These are phyloP conservation scores for Steccherinum ochraceum DNA, from an alignment of 768 basidiomycete species.

Conservation along the genomic window DNA sequence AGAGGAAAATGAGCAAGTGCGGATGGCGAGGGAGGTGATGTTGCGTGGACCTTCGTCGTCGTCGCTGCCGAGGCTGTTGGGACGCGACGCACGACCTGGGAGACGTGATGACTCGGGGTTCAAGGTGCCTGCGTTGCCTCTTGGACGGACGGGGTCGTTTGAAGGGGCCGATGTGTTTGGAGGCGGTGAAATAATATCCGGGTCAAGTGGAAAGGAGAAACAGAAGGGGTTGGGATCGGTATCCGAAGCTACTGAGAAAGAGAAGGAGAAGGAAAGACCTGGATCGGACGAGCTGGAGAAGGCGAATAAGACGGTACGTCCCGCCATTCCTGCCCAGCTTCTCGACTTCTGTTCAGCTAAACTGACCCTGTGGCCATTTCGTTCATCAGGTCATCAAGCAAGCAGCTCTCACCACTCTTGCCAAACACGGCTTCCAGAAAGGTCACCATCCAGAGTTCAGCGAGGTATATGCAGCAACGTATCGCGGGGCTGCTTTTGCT, in stretches of 20 bases:
- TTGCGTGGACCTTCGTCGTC: slow-evolving; percentile 22
- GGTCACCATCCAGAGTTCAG: slow-evolving; percentile 34
- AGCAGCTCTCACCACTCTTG: slow-evolving; percentile 27
- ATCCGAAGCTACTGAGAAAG: background rate
- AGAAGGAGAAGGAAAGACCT: slow-evolving; percentile 15
- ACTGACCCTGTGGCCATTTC: too few relatives aligned
- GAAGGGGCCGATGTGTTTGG: slow-evolving; percentile 12
- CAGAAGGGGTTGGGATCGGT: background rate
- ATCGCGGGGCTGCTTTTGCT: slow-evolving; percentile 34
- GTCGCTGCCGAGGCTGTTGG: slow-evolving; percentile 5
- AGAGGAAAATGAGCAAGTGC: slow-evolving; percentile 26
- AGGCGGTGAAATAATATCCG: slow-evolving; percentile 5
- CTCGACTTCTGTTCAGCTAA: too few relatives aligned
- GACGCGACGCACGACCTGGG: slow-evolving; percentile 9
- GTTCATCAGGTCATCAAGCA: slow-evolving; percentile 34
- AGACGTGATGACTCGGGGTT: slow-evolving; percentile 14
- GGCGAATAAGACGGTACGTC: slow-evolving; percentile 56
- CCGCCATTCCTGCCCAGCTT: too few relatives aligned
- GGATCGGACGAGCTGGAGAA: slow-evolving; percentile 44
- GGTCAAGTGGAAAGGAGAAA: slow-evolving; percentile 33
- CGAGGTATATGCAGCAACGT: slow-evolving; percentile 33
- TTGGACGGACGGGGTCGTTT: background rate
- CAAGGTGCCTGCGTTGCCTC: slow-evolving; percentile 18
- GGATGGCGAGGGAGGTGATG: slow-evolving; percentile 33
- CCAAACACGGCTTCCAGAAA: slow-evolving; percentile 26